Evolutionary conservation across 208 protist genomes (phyloP).

Genomic region (Leishmania martiniquensis): DNA sequence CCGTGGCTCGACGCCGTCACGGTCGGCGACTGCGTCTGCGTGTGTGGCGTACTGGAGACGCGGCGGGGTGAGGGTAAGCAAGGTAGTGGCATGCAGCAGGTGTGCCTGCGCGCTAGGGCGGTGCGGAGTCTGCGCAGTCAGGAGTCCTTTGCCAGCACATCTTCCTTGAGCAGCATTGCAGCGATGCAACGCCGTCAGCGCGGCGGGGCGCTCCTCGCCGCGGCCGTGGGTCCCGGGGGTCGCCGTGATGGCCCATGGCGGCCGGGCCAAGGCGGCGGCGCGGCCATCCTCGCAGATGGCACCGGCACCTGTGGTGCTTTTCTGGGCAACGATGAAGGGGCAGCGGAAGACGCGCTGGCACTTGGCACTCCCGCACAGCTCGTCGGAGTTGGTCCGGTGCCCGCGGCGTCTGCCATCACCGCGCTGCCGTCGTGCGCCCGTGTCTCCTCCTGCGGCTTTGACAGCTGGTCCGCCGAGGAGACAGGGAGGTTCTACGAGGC

Average conservation of each 20-base stretch:
- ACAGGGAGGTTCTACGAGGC: conserved; percentile 86
- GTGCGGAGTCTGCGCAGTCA: conserved; percentile 27
- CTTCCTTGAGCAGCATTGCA: conserved; percentile 1
- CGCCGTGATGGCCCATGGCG: conserved; percentile 23
- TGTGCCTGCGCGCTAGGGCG: conserved; percentile 39
- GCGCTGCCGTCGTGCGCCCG: background rate
- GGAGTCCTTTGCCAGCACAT: background rate
- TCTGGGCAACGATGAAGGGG: background rate
- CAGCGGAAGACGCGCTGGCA: background rate
- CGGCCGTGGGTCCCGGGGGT: conserved; percentile 3
- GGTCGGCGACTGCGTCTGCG: conserved; percentile 74
- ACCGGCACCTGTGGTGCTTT: conserved; percentile 1
- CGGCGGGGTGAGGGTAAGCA: conserved; percentile 49
- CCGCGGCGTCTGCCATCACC: background rate
- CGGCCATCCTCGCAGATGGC: conserved; percentile 6
- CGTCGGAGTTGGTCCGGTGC: background rate
- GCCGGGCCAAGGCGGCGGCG: background rate
- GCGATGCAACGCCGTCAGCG: conserved; percentile 22
- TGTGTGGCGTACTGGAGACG: conserved; percentile 68
- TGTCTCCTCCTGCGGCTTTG: conserved; percentile 2
- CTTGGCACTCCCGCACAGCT: background rate
- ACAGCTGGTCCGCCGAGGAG: conserved; percentile 63
- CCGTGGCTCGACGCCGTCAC: conserved; percentile 70
- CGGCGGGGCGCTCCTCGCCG: conserved; percentile 1
- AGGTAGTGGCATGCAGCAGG: conserved; percentile 41